Evolutionary conservation across 1,284 basidiomycete species (phyloP).

Genomic region (Ceratobasidium sp.): DNA sequence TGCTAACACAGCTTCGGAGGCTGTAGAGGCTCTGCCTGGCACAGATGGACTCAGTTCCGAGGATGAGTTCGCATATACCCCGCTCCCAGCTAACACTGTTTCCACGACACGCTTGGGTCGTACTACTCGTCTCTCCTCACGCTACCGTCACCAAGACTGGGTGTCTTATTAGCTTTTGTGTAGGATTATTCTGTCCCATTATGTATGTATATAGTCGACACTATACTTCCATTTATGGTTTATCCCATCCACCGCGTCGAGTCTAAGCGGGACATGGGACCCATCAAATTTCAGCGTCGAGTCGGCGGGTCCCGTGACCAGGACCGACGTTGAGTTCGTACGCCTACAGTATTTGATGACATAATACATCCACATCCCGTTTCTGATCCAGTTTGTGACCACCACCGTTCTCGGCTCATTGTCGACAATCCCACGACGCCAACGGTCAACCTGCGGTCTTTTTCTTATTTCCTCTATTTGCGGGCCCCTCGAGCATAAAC

Average conservation of each 20-base stretch:
- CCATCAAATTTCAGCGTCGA: slow-evolving; percentile 6
- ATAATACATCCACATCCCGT: too few relatives aligned
- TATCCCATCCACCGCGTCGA: neutral
- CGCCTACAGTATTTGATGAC: slow-evolving; percentile 11
- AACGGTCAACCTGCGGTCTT: too few relatives aligned
- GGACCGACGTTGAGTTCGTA: slow-evolving; percentile 16
- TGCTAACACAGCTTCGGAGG: neutral
- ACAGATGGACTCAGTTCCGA: neutral
- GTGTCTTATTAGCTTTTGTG: neutral
- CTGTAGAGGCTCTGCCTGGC: neutral
- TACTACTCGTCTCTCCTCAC: neutral
- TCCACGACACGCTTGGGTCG: neutral
- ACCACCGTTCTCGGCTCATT: too few relatives aligned
- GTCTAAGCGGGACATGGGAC: neutral
- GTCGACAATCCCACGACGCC: too few relatives aligned
- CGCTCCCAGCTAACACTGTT: neutral
- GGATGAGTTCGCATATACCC: neutral
- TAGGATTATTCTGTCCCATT: neutral
- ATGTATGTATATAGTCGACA: neutral
- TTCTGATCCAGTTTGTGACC: too few relatives aligned
- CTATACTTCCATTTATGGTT: neutral
- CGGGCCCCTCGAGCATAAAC: too few relatives aligned
- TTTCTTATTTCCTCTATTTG: too few relatives aligned
- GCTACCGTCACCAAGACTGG: neutral
- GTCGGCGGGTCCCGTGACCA: neutral